Evolutionary conservation across 2,329 filamentous ascomycete species (phyloP), one percentile per base, ranked within the genome.

Genomic region (Epichloe baconii): DNA sequence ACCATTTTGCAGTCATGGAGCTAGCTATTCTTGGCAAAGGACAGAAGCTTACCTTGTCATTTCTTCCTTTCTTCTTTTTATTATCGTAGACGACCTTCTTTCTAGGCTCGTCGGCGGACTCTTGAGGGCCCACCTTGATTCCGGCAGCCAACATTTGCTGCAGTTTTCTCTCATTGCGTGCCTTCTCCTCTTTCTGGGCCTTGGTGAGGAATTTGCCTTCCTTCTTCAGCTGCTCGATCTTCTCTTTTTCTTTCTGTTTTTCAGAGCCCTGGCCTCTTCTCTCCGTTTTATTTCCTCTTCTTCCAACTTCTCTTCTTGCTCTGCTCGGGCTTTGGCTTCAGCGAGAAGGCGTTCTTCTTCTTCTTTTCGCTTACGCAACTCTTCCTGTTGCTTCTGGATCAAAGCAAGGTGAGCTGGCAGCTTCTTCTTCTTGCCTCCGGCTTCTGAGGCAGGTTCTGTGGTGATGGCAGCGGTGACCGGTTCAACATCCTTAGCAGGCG

Each of bases 211-310:
- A 91, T 63, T 88, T 91, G 65, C 88, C 88, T 66, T 89, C 86
- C 66, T 86, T 88, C 78, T 91, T 93, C 52, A 88, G 78, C 70
- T 91, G 84, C 64, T 93, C 88, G 54, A 91, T 83, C 68, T 79
- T 87, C 66, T 90, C 85, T 73, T 86, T 91, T 61, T 94, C 88
- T 64, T 80, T 88, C 61, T 88, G 86, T 74, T 91, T 93, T 86
- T 91, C 43, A 81, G 69, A 2, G 82, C 81, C 68, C 80, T 87
- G 48, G 82, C 80, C 62, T 91, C 88, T 61, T 87, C 85, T 57
- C 73, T 82, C 52, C 75, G 77, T 69, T 82, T 81, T 52, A 71
- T 66, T 61, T 90, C 86, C 65, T 91, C 88, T 8, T 74, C 79
- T 40, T 76, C 77, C 49, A 69, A 66, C 46, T 75, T 74, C 64